Base-by-base conservation (phyloP, 192 early-diverging fungal species). In the Chytriomyces confervae region DNA sequence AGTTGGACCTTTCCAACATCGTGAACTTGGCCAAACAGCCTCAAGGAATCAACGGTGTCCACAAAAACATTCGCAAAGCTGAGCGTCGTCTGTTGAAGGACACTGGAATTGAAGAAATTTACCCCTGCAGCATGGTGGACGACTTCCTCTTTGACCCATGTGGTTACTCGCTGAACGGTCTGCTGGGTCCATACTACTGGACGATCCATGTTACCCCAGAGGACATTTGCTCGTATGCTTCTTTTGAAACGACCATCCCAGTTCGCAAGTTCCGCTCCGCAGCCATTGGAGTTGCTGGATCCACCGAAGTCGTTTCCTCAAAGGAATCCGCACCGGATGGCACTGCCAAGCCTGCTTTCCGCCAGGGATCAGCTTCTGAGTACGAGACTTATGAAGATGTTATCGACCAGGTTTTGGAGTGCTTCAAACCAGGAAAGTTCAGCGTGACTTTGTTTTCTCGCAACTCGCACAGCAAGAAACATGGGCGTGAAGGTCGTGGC, bases 141-240 rank as follows among this genome's bases (percentile, higher is more conserved):
- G 94, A 96, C 49, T 97, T 85, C 78, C 77, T 97, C 63, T 99
- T 98, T 82, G 90, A 94, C 71, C 97, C 97, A 7, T 99, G 97
- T 78, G 97, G 97, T 0, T 99, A 96, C 79, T 97, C 96, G 23
- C 90, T 95, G 67, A 99, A 99, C 80, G 96, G 93, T 6, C 79
- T 98, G 3, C 84, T 92, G 7, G 95, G 93, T 57, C 91, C 89
- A 29, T 96, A 99, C 85, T 99, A 94, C 80, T 90, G 83, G 80
- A 99, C 95, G 20, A 94, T 98, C 82, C 97, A 99, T 75, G 97
- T 99, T 18, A 99, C 97, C 20, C 97, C 97, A 11, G 97, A 99
- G 82, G 92, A 90, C n/a, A 86, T 90, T 74, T 99, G 95, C 91
- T 99, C 97, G 23, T 99, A 99, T 78, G 97, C 97, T n/a, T 96